phyloP scores from a whole-genome alignment of 495 filamentous ascomycete genomes.

The Penicillium goetzii region DNA sequence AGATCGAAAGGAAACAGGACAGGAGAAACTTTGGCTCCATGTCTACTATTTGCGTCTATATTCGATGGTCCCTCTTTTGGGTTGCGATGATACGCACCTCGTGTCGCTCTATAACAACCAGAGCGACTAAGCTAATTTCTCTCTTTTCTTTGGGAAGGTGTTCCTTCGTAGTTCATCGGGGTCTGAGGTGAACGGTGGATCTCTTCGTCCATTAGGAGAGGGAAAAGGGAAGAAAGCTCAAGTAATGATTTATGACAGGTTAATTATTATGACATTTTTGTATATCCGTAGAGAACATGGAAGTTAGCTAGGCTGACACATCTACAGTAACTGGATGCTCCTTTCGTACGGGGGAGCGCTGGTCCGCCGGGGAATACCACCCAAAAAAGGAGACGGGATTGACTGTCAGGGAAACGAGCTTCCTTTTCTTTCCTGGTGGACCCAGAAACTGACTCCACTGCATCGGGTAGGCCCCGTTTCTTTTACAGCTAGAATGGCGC shows the following conservation, averaged over 20 bases:
- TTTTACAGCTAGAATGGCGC: constrained; percentile 37
- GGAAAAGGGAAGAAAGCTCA: constrained; percentile 4
- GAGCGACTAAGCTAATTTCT: background rate
- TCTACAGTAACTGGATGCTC: background rate
- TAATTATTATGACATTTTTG: no score
- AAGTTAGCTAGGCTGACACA: background rate
- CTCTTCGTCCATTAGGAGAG: background rate
- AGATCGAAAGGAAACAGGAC: constrained; percentile 26
- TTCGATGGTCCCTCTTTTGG: constrained; percentile 3
- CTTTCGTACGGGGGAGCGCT: background rate
- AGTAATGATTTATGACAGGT: background rate
- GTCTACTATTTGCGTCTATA: constrained; percentile 3
- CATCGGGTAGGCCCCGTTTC: constrained; percentile 30
- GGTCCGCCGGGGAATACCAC: constrained; percentile 8
- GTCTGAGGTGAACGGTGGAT: constrained; percentile 18
- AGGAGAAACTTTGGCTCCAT: constrained; percentile 16
- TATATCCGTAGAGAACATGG: background rate
- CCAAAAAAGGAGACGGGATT: constrained; percentile 10
- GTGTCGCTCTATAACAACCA: background rate
- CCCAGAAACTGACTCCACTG: constrained; percentile 17
- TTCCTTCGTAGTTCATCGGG: constrained; percentile 6
- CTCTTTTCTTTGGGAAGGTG: no score
- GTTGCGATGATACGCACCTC: constrained; percentile 3
- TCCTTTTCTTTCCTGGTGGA: constrained; percentile 31
- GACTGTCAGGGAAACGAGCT: constrained; percentile 23